These are phyloP conservation scores for Zygnema circumcarinatum DNA, from an alignment of 139 green algal species.

Conservation along the genomic window DNA sequence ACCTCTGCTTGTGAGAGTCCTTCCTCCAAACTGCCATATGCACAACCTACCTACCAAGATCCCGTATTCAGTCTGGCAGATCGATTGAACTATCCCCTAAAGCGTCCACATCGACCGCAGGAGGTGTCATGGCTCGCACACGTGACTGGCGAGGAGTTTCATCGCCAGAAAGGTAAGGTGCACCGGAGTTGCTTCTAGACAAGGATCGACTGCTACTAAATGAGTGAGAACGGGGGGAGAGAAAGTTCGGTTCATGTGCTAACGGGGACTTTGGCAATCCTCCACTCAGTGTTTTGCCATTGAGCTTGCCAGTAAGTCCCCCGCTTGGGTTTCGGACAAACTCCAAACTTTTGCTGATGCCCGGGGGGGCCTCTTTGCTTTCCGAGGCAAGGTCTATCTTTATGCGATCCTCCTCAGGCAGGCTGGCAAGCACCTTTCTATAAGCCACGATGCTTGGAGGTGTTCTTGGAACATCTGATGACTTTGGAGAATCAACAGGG, in stretches of 20 bases:
- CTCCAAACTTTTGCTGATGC: neutral
- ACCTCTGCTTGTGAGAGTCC: too few relatives aligned
- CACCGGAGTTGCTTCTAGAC: conserved; percentile 5
- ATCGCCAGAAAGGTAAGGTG: neutral
- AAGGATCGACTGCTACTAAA: neutral
- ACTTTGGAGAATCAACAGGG: neutral
- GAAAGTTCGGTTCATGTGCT: neutral
- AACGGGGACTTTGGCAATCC: neutral
- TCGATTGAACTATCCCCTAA: neutral
- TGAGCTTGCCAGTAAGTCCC: neutral
- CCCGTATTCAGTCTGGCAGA: too few relatives aligned
- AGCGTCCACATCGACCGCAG: neutral
- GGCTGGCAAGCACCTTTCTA: neutral
- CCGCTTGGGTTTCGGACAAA: neutral
- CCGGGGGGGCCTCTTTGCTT: neutral
- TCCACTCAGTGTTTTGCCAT: neutral
- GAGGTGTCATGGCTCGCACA: neutral
- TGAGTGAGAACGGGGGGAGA: neutral
- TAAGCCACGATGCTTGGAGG: neutral
- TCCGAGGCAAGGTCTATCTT: neutral
- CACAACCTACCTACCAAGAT: too few relatives aligned
- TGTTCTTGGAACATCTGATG: neutral
- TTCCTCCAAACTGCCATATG: too few relatives aligned
- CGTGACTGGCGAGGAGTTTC: neutral
- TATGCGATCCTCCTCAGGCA: neutral